Evolutionary conservation across 768 basidiomycete genomes (phyloP), one percentile per base, ranked within the genome.

Genomic region (Termitomyces sp.): DNA sequence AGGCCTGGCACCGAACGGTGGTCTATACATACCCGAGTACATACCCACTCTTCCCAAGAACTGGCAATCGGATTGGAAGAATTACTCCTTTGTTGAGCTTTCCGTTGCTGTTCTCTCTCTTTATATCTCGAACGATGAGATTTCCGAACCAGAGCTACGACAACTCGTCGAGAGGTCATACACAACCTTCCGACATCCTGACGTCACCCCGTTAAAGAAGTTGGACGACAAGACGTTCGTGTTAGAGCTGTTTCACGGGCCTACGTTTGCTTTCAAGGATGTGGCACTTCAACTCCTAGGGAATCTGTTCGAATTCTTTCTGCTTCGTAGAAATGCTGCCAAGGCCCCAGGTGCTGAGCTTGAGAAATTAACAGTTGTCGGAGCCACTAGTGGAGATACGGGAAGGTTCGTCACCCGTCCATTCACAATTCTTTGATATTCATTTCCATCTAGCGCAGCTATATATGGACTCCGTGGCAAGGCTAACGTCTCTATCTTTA

Each of bases 261-360:
- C 97, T 5, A 99, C 97, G 0, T 98, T 91, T 70, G 95, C 97
- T 10, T 99, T 99, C 82, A 98, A 99, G 74, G 97, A 99, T 64
- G 94, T 99, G 36, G 97, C 97, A 0, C 77, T 98, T 48, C 97
- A 99, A 67, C 80, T 99, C 46, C 77, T 99, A 1, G 97, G 97
- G 6, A 98, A 98, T 68, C 73, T 98, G 6, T 99, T 99, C 64
- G 95, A 97, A 65, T 98, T 91, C 73, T 98, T 98, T 78, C 70
- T 99, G 44, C 73, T 80, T 52, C 75, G 94, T 54, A 76, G 87
- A 67, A 98, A 98, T 68, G 79, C 77, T n/a, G 70, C 66, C 43
- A 91, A 88, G 65, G 71, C 73, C 66, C 72, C 41, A 5, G 76
- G 67, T 13, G 85, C 84, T 59, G 73, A 73, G 59, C 75, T 73